Base-by-base conservation (phyloP, 2,329 filamentous ascomycete genomes). In the Metarhizium sp. region DNA sequence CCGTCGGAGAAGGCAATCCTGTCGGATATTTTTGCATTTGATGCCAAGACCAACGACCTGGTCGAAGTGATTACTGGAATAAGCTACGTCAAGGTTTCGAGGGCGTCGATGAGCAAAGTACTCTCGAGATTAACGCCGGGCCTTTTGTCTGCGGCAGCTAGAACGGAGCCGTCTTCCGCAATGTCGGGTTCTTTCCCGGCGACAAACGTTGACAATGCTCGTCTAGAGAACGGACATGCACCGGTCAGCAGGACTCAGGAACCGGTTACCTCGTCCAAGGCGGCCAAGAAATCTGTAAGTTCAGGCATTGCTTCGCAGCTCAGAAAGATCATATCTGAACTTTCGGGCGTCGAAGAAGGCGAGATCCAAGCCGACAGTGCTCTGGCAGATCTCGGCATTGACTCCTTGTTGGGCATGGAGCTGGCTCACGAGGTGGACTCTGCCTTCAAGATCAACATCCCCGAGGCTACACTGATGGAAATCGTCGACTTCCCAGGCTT, bases 321-420 rank as follows among this genome's bases (percentile, higher is more conserved):
- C 5, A 56, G 53, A 36, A 47, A 56, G 10, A 34, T 66, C 6
- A 43, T 66, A 1, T 60, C 59, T 3, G 60, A 70, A 2, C 56
- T 73, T 0, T 69, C 69, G 2, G 71, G 72, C 29, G 54, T 74
- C 5, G 70, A 73, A 25, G 30, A 60, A 0, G 55, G 62, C 4
- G 71, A 75, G 32, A 70, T 78, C 16, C 65, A 67, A 34, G 53
- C 61, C 30, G 67, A 71, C 18, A 62, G 62, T 6, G 58, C 66
- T 16, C 65, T 78, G n/a, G 68, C 65, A 6, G 72, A 77, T 43
- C 55, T 78, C 2, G 76, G 76, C 1, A 76, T 79, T 36, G 76
- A 79, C 61, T 79, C 76, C 0, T 65, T 79, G 0, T 73, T 77
- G 69, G 73, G 68, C 0, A 78, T 77, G 72, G 76, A 79, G 59